Conservation (phyloP, 1,284 basidiomycete species). For the Rhodotorula sp. region DNA sequence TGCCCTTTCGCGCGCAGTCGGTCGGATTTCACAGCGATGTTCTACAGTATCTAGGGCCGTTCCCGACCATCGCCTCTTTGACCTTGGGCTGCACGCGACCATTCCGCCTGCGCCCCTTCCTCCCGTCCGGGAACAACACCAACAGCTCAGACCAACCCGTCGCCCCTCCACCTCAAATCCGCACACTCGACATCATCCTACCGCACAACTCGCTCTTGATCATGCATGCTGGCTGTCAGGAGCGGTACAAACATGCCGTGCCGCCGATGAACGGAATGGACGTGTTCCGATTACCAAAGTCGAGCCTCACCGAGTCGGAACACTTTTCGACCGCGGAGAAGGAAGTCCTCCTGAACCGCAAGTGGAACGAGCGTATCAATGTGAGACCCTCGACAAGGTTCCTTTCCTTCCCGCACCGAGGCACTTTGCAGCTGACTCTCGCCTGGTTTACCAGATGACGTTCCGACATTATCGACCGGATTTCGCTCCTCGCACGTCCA, state of each 20-base stretch:
- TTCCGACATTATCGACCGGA: constrained; percentile 73
- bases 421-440: neutral
- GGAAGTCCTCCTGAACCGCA: neutral
- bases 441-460: constrained; percentile 34
- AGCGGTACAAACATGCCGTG: constrained; percentile 68
- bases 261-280: constrained; percentile 41
- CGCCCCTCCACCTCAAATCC: constrained; percentile 10
- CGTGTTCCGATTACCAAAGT: constrained; percentile 33
- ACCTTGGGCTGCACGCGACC: constrained; percentile 66
- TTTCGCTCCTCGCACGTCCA: constrained; percentile 60
- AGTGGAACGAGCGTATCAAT: constrained; percentile 41
- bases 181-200: constrained; percentile 77
- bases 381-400: constrained; percentile 19
- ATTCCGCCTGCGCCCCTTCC: constrained; percentile 40
- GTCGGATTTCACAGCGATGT: constrained; percentile 81
- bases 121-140: constrained; percentile 6
- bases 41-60: constrained; percentile 73
- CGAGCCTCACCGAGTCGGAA: neutral
- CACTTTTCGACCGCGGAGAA: neutral
- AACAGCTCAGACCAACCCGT: constrained; percentile 45
- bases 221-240: constrained; percentile 90
- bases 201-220: constrained; percentile 85
- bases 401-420: too few species aligned
- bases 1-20: too few species aligned
- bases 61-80: constrained; percentile 86